Base-by-base conservation (phyloP, 148 eudicot genomes). In the Dysphania ambrosioides region DNA sequence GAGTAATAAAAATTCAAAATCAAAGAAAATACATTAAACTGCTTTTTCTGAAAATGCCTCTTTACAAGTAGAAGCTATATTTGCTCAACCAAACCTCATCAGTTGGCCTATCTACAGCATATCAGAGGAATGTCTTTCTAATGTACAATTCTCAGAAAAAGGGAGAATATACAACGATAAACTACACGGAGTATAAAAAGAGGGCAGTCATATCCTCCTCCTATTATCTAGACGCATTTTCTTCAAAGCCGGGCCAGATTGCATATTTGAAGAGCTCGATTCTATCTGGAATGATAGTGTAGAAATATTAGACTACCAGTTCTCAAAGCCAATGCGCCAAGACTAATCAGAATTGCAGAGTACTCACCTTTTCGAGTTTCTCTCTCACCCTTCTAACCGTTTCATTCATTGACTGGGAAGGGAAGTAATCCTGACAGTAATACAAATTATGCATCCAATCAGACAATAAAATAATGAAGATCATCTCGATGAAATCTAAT, bases 321-420 rank as follows among this genome's bases (percentile, higher is more conserved):
- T 51, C 26, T 44, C 34, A 6, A 9, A 21, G 36, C 3, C n/a
- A 61, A 62, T 62, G 21, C 27, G 8, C 35, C 67, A 44, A 31
- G 49, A 32, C 19, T 24, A 47, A 35, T 77, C 4, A 38, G 34
- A 36, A 41, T 65, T 41, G 38, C 65, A 44, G 16, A 38, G 23
- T n/a, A 29, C 70, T 40, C 68, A 90, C 95, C 97, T 92, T 88
- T 44, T 85, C 80, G 58, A 92, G 88, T 80, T 87, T 92, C 34
- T 86, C 90, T 79, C 97, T 85, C 79, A 92, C 96, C 79, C 79
- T 62, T 32, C 36, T 84, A 70, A 90, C 97, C 4, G 97, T 87
- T 79, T 82, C 83, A 85, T 92, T 92, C 96, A 92, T 92, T 8
- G 97, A 90, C 49, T 82, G 83, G 18, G 85, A 82, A 9, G 88